These are phyloP conservation scores for Phytophthora ramorum DNA, from an alignment of 352 stramenopile genomes.

Conservation along the genomic window DNA sequence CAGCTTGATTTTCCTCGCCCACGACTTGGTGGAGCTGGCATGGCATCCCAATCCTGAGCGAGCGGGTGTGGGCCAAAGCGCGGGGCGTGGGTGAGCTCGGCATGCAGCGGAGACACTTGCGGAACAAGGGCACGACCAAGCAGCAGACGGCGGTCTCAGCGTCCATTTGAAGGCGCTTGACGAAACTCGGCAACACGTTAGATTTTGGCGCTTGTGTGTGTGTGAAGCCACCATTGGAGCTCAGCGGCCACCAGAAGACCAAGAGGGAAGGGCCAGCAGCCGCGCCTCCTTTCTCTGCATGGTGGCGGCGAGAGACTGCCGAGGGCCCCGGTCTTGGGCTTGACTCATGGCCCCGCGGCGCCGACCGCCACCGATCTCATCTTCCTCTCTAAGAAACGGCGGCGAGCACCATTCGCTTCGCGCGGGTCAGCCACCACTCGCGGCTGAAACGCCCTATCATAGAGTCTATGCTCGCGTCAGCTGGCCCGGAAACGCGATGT, in stretches of 20 bases:
- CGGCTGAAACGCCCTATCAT: neutral
- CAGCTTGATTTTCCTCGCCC: conserved; percentile 8
- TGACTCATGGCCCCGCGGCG: neutral
- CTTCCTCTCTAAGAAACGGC: conserved; percentile 4
- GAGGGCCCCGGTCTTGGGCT: conserved; percentile 1
- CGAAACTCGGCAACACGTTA: neutral
- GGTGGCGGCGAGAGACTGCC: conserved; percentile 2
- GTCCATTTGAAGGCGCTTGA: conserved; percentile 12
- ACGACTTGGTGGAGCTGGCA: neutral
- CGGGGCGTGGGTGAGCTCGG: neutral
- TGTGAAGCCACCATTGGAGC: neutral
- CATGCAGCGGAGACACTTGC: conserved; percentile 7
- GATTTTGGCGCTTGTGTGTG: no score
- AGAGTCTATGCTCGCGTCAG: neutral
- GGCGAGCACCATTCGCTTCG: neutral
- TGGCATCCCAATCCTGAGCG: neutral
- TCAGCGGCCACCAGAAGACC: no score
- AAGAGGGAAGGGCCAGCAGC: conserved; percentile 8
- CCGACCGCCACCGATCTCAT: conserved; percentile 3
- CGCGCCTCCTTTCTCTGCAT: conserved; percentile 9
- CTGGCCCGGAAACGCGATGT: neutral
- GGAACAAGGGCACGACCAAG: conserved; percentile 7
- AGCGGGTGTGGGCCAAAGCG: no score
- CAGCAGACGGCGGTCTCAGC: conserved; percentile 13
- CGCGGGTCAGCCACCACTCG: no score